phyloP scores from a whole-genome alignment of 2,329 filamentous ascomycete genomes.

The Ophiobolus disseminans region DNA sequence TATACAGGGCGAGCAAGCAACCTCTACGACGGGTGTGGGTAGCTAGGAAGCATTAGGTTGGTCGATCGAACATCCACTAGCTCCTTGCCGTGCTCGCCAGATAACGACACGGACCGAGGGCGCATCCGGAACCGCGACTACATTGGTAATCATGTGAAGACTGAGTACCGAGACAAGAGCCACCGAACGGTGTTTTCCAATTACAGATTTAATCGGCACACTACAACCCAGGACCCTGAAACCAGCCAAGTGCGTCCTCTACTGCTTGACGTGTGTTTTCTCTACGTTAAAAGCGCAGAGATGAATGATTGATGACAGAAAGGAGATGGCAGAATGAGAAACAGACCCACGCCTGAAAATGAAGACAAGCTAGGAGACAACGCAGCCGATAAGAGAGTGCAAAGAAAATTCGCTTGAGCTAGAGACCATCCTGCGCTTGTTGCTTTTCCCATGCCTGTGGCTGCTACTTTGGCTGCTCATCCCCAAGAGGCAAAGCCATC shows the following conservation, averaged over 20 bases:
- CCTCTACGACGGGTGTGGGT: conserved; percentile 10
- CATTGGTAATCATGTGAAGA: not conserved
- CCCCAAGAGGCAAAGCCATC: conserved; percentile 28
- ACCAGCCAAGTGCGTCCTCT: conserved; percentile 37
- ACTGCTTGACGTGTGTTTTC: conserved; percentile 20
- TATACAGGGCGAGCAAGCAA: conserved; percentile 6
- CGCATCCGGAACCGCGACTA: not conserved
- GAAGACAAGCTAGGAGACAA: conserved; percentile 30
- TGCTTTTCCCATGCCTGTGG: conserved; percentile 31
- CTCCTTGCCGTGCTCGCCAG: not conserved
- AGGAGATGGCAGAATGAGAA: conserved; percentile 31
- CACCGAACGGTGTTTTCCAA: conserved; percentile 36
- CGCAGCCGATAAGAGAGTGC: conserved; percentile 18
- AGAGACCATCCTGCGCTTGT: conserved; percentile 24
- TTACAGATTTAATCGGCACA: conserved; percentile 36
- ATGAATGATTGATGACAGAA: conserved; percentile 17
- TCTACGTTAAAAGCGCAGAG: conserved; percentile 27
- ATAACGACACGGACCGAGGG: conserved; percentile 1
- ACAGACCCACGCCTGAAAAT: conserved; percentile 28
- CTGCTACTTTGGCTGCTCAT: conserved; percentile 28
- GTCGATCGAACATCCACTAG: conserved; percentile 6
- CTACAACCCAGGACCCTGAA: conserved; percentile 34
- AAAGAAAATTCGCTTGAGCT: conserved; percentile 38
- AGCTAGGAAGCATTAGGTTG: conserved; percentile 12
- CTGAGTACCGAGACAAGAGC: conserved; percentile 3